Evolutionary conservation across 495 filamentous ascomycete species (phyloP).

Genomic region (Penicillium pulvis): DNA sequence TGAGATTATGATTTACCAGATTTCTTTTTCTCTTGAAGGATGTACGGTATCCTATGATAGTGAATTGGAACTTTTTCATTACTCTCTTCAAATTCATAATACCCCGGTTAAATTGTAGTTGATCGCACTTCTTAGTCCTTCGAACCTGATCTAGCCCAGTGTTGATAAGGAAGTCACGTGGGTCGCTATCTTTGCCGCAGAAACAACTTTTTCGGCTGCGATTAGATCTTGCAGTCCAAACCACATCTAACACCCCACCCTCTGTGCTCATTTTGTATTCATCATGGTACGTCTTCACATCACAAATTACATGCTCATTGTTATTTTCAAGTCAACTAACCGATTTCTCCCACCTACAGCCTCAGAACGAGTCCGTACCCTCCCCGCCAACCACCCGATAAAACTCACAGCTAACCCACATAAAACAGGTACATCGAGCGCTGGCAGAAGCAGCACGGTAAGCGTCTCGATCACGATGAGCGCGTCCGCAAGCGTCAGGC

Average conservation of each 20-base stretch:
- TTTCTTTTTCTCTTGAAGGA: background rate
- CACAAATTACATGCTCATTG: background rate
- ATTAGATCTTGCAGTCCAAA: constrained; percentile 32
- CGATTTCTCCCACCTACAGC: constrained; percentile 46
- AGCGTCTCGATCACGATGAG: constrained; percentile 88
- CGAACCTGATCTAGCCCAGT: background rate
- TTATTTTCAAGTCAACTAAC: constrained; percentile 15
- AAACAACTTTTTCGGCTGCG: constrained; percentile 42
- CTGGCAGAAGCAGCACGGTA: constrained; percentile 78
- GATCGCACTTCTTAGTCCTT: no score
- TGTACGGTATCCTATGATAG: no score
- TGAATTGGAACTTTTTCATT: no score
- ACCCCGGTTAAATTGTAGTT: no score
- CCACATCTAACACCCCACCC: constrained; percentile 20
- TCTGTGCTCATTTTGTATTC: constrained; percentile 25
- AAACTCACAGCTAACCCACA: constrained; percentile 6
- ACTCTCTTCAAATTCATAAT: no score
- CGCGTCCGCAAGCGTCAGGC: constrained; percentile 83
- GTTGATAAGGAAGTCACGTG: constrained; percentile 34
- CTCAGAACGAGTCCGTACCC: constrained; percentile 74
- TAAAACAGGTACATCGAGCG: constrained; percentile 79
- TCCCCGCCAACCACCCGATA: constrained; percentile 24
- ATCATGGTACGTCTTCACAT: constrained; percentile 38
- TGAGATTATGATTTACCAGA: background rate
- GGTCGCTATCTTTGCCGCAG: constrained; percentile 32